Base-by-base conservation (phyloP, 2,329 filamentous ascomycete species). In the Dothidotthia symphoricarpi region DNA sequence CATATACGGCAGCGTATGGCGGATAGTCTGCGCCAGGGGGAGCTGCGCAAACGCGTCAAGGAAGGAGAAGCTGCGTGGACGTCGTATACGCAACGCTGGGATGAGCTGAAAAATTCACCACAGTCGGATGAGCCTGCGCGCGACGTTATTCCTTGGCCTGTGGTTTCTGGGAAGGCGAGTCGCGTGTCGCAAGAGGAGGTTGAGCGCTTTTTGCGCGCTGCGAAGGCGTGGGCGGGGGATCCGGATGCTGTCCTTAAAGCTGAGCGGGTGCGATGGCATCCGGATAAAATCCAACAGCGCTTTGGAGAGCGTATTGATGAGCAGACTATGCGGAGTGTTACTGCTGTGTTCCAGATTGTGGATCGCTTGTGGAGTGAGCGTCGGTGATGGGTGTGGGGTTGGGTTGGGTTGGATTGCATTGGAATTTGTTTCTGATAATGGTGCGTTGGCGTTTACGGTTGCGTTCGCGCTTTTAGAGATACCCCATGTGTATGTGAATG, bases 221-320 rank as follows among this genome's bases (percentile, higher is more conserved):
- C 74, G n/a, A 74, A 74, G 6, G 41, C 45, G 8, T 61, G 60
- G 53, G 52, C 48, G 13, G 50, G 59, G 5, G 68, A 72, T 40
- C 38, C 78, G 14, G 36, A 68, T 11, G 71, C 75, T 29, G 63
- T 77, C 4, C 73, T 97, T 35, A 95, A 95, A 67, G 72, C 81
- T 4, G 93, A 98, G 71, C 81, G 93, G 34, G 83, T 97, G 13
- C 77, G 89, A 12, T 98, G 93, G 93, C 93, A 98, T 71, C 93
- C 93, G 3, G 93, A 98, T 69, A 98, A 97, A 74, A 86, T 97
- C 39, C 88, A 96, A 72, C 93, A 96, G 69, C 80, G 82, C 36
- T 83, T 95, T 43, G 87, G 88, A 3, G 71, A 80, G 42, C 73
- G 75, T 11, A 80, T 95, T 32, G 84, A 90, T 31, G 75, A 81